Evolutionary conservation across 1,284 basidiomycete species (phyloP), one percentile per base, ranked within the genome.

Genomic region (Trametes polyzona): DNA sequence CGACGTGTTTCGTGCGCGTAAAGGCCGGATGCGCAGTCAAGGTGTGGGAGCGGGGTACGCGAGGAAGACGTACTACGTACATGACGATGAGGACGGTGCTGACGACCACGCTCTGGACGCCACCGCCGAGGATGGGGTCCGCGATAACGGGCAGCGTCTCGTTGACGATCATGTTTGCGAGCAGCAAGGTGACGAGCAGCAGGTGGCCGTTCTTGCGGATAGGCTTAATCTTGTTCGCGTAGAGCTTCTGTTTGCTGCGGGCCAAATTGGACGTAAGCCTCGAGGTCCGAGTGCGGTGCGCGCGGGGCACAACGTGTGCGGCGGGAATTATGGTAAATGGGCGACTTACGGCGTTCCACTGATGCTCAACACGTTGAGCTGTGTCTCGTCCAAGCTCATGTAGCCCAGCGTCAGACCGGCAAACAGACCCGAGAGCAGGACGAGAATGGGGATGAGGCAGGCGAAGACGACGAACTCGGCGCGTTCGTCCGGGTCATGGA

Each of bases 371-470:
- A 96, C 95, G 68, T 91, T 88, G 35, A 96, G 81, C 78, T 96
- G 93, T 19, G 94, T 96, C 73, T 92, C 91, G 74, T 96, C 95
- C 66, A 96, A 81, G 66, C 90, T 93, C 92, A 96, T 95, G 73
- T 96, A 96, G 10, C 94, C 95, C 48, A 92, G 76, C 58, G 92
- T 93, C 63, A 93, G 76, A 71, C 86, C 88, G 66, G 88, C 87
- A 78, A 90, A 86, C 67, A 86, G 57, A 71, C 84, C 84, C 64
- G 84, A 86, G 58, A 83, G 64, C 67, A 84, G 67, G 66, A 86
- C 84, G 65, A 86, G 81, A 36, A 85, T 61, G 54, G 84, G 84
- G 52, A 86, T 85, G 69, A 87, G 82, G 55, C 76, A 68, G 24
- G 75, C 78, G 60, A 81, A 83, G 39, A 74, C 72, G 67, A 83